Base-by-base conservation (phyloP, 345 rosid species). In the Ceriops tagal region DNA sequence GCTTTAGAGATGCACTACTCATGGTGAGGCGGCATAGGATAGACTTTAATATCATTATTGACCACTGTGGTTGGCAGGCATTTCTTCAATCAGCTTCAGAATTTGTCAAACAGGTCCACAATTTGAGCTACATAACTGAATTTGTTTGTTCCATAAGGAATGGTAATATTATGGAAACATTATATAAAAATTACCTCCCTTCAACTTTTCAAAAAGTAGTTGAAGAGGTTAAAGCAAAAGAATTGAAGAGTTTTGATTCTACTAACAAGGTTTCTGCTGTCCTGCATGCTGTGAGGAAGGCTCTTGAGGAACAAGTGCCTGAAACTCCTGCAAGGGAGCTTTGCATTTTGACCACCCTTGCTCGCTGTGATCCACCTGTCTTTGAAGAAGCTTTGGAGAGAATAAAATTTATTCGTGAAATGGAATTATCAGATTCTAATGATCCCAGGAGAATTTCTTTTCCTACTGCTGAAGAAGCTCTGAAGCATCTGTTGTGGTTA, bases 21-120 rank as follows among this genome's bases (percentile, higher is more conserved):
- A 88, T 95, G 97, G 99, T 95, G 53, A 87, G 99, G 84, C 86
- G 96, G 55, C 99, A 95, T 22, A 87, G 99, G 78, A 95, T 92
- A 68, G 84, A 95, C 85, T 92, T 95, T 72, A 95, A 95, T 77
- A 78, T 92, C 46, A 83, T 92, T 52, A 88, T 90, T 67, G 98
- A 95, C 70, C 71, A 87, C 72, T 84, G 84, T 74, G 98, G 99
- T 34, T 89, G 97, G 96, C 88, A 87, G 76, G 71, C 75, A 61
- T 95, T 95, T 81, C 75, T 86, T 68, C 87, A 80, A 57, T 80
- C 83, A 66, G 96, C 96, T 68, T 82, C 88, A 53, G 93, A 87
- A 68, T 92, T 95, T 83, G 99, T 92, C 68, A 72, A 67, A 66
- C 96, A 92, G 83, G 91, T 90, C 55, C 80, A 86, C 65, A 92